Conservation (phyloP, 2,329 filamentous ascomycete genomes). For the Laburnicola sp. region DNA sequence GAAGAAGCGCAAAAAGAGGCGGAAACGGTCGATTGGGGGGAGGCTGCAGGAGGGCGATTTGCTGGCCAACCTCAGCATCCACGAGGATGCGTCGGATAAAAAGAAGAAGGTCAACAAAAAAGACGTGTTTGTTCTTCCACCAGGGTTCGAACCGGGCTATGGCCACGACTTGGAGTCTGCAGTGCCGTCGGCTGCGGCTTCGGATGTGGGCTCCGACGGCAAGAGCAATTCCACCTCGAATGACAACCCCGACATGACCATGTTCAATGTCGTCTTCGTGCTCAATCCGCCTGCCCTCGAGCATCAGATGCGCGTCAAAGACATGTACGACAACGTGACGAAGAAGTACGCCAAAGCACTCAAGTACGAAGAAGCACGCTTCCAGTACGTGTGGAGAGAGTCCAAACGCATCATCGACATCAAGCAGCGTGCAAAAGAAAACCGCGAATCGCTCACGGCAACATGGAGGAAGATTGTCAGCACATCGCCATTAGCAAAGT, state of each 20-base stretch:
- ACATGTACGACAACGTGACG: slow-evolving; percentile 86
- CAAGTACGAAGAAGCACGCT: slow-evolving; percentile 88
- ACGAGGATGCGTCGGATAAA: slow-evolving; percentile 20
- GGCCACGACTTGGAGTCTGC: slow-evolving; percentile 43
- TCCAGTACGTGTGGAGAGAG: slow-evolving; percentile 89
- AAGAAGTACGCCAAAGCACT: slow-evolving; percentile 91
- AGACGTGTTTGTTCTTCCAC: slow-evolving; percentile 38
- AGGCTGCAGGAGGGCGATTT: slow-evolving; percentile 25
- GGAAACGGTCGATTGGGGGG: slow-evolving; percentile 29
- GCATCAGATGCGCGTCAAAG: slow-evolving; percentile 70
- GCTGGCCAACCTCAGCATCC: slow-evolving; percentile 22
- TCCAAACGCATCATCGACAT: slow-evolving; percentile 78
- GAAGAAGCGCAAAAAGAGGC: slow-evolving; percentile 44
- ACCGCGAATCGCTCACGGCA: slow-evolving; percentile 63
- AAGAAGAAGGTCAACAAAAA: slow-evolving; percentile 9
- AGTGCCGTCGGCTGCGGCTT: slow-evolving; percentile 33
- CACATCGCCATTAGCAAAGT: slow-evolving; percentile 77
- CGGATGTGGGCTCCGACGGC: slow-evolving; percentile 46
- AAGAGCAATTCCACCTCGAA: slow-evolving; percentile 50
- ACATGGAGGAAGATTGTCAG: slow-evolving; percentile 73
- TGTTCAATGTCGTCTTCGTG: slow-evolving; percentile 98
- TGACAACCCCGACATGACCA: slow-evolving; percentile 74
- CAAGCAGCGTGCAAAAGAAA: slow-evolving; percentile 80
- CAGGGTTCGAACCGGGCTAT: slow-evolving; percentile 46
- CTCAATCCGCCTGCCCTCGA: slow-evolving; percentile 79